phyloP scores from a whole-genome alignment of 305 asterid species.

The Solanum aculeatissimum region DNA sequence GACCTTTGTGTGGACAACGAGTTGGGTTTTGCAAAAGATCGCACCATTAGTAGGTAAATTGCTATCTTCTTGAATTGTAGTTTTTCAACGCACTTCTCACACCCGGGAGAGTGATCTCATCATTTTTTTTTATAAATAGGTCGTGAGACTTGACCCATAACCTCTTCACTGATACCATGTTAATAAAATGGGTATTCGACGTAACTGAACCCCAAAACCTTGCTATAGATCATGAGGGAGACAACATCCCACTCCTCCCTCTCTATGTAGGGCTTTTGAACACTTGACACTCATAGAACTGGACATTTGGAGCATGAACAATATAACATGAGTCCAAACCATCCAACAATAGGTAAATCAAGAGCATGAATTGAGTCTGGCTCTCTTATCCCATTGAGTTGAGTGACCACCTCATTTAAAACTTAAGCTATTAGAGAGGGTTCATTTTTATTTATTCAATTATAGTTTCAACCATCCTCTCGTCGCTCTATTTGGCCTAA shows the following conservation, averaged over 20 bases:
- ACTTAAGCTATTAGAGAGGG: background rate
- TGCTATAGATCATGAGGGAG: background rate
- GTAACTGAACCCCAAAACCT: background rate
- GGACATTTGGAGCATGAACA: background rate
- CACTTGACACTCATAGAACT: background rate
- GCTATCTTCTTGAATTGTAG: background rate
- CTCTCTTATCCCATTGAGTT: background rate
- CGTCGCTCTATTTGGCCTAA: background rate
- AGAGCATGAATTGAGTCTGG: background rate
- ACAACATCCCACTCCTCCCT: background rate
- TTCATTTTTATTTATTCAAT: background rate
- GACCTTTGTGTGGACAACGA: constrained; percentile 91
- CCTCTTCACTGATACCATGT: background rate
- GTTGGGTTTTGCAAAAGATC: constrained; percentile 90
- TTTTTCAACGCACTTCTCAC: background rate
- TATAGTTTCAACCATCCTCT: background rate
- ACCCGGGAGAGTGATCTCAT: background rate
- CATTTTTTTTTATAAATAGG: background rate
- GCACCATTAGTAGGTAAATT: constrained; percentile 80
- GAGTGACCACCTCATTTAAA: background rate
- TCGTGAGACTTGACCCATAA: background rate
- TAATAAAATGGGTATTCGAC: background rate
- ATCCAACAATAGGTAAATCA: background rate
- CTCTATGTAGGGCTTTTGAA: background rate
- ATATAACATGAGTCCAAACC: background rate